Conservation (phyloP, 352 stramenopile species). For the Pythium dissimile region DNA sequence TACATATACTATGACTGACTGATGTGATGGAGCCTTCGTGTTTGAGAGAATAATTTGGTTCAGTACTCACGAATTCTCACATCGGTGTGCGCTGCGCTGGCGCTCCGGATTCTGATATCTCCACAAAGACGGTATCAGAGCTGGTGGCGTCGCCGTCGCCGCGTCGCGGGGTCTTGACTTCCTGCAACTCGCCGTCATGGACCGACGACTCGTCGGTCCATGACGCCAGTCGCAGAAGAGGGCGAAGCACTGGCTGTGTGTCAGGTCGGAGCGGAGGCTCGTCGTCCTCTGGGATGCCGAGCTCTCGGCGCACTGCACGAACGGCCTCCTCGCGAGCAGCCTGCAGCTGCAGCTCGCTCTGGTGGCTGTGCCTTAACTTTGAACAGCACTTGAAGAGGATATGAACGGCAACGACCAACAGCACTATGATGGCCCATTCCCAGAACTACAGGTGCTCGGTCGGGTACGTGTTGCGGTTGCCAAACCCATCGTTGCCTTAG, state of each 20-base stretch:
- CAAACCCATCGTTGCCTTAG: not conserved
- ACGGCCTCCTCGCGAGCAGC: conserved; percentile 1
- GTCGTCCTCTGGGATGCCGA: not conserved
- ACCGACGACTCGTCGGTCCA: conserved; percentile 6
- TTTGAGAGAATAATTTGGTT: too few relatives aligned
- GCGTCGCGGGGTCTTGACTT: too few relatives aligned
- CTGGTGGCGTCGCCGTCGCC: too few relatives aligned
- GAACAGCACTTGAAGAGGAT: not conserved
- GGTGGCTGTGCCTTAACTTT: not conserved
- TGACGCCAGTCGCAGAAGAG: not conserved
- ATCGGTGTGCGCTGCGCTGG: too few relatives aligned
- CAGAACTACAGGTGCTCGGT: not conserved
- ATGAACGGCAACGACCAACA: not conserved
- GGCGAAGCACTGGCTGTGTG: not conserved
- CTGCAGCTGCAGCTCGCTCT: too few relatives aligned
- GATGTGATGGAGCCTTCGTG: too few relatives aligned
- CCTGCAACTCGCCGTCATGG: too few relatives aligned
- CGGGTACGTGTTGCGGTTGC: not conserved
- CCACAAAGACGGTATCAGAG: too few relatives aligned
- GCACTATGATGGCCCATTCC: conserved; percentile 11
- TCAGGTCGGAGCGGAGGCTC: too few relatives aligned
- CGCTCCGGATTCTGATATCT: too few relatives aligned
- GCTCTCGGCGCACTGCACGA: conserved; percentile 1
- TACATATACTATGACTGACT: not conserved
- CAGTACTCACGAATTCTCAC: too few relatives aligned